Evolutionary conservation across 495 filamentous ascomycete genomes (phyloP), one percentile per base, ranked within the genome.

Genomic region (Echria macrotheca): DNA sequence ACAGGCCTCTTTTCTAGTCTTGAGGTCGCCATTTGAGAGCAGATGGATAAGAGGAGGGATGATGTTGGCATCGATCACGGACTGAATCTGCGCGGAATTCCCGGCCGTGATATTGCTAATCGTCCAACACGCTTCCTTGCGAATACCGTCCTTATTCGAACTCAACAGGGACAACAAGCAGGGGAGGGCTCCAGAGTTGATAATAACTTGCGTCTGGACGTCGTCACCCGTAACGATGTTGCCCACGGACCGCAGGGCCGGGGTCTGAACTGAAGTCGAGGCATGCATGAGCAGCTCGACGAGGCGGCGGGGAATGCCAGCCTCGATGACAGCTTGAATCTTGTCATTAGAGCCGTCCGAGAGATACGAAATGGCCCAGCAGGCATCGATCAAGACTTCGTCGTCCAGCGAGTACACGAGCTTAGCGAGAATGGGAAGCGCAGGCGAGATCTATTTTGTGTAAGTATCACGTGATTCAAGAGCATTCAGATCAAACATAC

Each of bases 141-240:
- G 89, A 52, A 99, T 99, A 9, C 94, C 94, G 59, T 99, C 94
- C 76, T 99, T 99, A 63, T 84, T 87, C 45, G 93, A 97, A 73
- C 89, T 86, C 45, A 99, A 76, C 7, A 99, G 84, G 19, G 91
- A 91, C 23, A 96, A 77, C 15, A 99, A 77, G 48, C 91, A 95
- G 29, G 91, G 85, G 11, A 99, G 76, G 41, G 94, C 82, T 41
- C 94, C 94, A 60, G 89, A 95, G 79, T 99, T 99, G 67, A 99
- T 97, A 67, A 99, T 96, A 45, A 99, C 89, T 65, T 99, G 94
- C 11, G 94, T 99, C 68, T 99, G 94, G 22, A 97, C 86, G 64
- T 99, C 94, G 60, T 99, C 94, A 55, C 94, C 94, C 42, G 94
- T 99, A 33, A 99, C 94, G 54, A 99, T 99, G 72, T 99, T 99